Base-by-base conservation (phyloP, 352 stramenopile genomes). In the Pilasporangium apinafurcum region DNA sequence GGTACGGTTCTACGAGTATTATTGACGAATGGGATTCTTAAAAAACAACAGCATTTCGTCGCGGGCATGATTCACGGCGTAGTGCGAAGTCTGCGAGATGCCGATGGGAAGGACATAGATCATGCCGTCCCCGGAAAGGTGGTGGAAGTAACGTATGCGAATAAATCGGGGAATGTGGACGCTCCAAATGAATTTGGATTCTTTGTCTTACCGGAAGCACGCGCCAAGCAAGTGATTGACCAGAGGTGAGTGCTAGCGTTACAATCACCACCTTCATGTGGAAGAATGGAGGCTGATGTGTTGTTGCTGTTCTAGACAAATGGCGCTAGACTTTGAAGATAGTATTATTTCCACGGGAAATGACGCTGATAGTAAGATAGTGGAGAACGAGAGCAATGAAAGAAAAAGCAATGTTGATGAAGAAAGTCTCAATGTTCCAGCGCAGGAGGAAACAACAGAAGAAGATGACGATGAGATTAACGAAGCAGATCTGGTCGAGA, bases 61-160 rank as follows among this genome's bases (percentile, higher is more conserved):
- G 75, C 77, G 10, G 74, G 74, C n/a, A 91, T 93, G 81, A 91
- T 93, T 44, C 78, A 88, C 44, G 81, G 81, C 25, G 63, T 76
- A 10, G 65, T 93, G 24, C 78, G 81, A 13, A 82, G 45, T 20
- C 59, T 93, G 16, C 55, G 53, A 8, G 70, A 85, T 36, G 56
- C 73, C 8, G 68, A 86, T 45, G 77, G 75, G 3, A 48, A 59
- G 5, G 69, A 84, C n/a, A 49, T 92, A 14, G 51, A 56, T 14
- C 51, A 61, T 20, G 81, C 61, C 0, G 33, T 79, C 12, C 76
- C 81, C 8, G 81, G 81, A 5, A 84, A 66, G 27, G 69, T 93
- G 25, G 75, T 91, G 6, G 79, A 91, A 51, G 77, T 93, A n/a
- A 73, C 62, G 7, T 91, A 88, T 43, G 72, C 65, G 4, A 88